These are phyloP conservation scores for Leucaena leucocephala DNA, from an alignment of 306 rosid genomes.

Conservation along the genomic window DNA sequence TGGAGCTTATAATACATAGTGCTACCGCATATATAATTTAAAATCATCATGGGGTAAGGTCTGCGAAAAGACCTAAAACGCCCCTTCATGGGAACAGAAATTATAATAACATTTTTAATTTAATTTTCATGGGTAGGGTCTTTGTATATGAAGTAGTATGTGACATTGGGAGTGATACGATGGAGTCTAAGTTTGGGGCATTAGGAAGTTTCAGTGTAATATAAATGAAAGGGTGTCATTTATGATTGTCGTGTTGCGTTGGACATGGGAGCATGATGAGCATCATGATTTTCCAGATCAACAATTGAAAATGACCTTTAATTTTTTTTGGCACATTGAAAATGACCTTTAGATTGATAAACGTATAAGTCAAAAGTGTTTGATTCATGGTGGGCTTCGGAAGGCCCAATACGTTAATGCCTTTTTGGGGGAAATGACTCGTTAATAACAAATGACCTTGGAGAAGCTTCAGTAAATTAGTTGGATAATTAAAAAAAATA, in stretches of 20 bases:
- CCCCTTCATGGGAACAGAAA: not conserved
- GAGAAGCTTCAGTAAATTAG: too few species aligned
- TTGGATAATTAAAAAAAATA: too few species aligned
- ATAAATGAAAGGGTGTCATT: not conserved
- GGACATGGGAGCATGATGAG: not conserved
- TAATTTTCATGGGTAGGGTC: not conserved
- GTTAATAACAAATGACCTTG: too few species aligned
- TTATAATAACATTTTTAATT: not conserved
- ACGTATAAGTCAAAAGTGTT: not conserved
- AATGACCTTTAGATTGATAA: not conserved
- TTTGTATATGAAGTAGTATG: not conserved
- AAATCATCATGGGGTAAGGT: not conserved
- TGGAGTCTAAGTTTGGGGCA: too few species aligned
- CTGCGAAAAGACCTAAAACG: not conserved
- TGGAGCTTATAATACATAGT: not conserved
- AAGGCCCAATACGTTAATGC: not conserved
- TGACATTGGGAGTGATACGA: too few species aligned
- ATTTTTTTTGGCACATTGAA: too few species aligned
- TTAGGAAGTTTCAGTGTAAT: not conserved
- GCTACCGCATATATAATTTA: not conserved
- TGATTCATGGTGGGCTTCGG: not conserved
- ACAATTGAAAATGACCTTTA: not conserved
- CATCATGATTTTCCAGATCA: not conserved
- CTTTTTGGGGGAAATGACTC: not conserved
- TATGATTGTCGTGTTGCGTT: not conserved